Evolutionary conservation across 768 basidiomycete species (phyloP).

Genomic region (Lentinula boryana): DNA sequence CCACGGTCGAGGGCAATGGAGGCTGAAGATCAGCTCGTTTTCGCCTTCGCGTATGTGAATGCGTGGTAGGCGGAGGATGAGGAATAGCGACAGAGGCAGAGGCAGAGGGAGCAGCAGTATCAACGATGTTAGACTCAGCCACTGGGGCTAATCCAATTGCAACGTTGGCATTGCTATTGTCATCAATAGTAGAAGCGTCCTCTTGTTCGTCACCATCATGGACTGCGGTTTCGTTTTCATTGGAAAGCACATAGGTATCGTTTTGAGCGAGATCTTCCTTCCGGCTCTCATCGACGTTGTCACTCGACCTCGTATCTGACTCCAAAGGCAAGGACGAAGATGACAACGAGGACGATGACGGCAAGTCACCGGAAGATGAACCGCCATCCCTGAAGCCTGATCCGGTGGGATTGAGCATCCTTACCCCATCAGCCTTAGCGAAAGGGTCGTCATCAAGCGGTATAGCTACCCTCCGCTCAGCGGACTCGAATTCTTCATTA

Average conservation of each 20-base stretch:
- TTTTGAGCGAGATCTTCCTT: background rate
- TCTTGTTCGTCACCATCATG: background rate
- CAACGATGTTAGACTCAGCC: background rate
- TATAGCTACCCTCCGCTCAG: constrained; percentile 21
- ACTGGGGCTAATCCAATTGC: background rate
- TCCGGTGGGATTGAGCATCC: constrained; percentile 28
- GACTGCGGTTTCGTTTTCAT: background rate
- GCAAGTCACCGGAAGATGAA: background rate
- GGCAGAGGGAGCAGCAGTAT: background rate
- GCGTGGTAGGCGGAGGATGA: background rate
- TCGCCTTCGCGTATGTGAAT: background rate
- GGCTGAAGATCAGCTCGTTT: background rate
- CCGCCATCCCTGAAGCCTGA: background rate
- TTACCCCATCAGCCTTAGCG: constrained; percentile 49
- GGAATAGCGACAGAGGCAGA: background rate
- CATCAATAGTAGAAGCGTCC: background rate
- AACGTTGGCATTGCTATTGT: background rate
- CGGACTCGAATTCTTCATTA: constrained; percentile 1
- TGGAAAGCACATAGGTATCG: background rate
- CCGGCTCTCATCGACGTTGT: background rate
- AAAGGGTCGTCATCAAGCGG: constrained; percentile 50
- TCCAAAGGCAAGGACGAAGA: background rate
- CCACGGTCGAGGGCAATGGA: background rate
- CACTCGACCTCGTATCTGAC: background rate
- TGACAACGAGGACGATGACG: background rate